Evolutionary conservation across 352 stramenopile species (phyloP), one percentile per base, ranked within the genome.

Genomic region (Pythium coloratum): DNA sequence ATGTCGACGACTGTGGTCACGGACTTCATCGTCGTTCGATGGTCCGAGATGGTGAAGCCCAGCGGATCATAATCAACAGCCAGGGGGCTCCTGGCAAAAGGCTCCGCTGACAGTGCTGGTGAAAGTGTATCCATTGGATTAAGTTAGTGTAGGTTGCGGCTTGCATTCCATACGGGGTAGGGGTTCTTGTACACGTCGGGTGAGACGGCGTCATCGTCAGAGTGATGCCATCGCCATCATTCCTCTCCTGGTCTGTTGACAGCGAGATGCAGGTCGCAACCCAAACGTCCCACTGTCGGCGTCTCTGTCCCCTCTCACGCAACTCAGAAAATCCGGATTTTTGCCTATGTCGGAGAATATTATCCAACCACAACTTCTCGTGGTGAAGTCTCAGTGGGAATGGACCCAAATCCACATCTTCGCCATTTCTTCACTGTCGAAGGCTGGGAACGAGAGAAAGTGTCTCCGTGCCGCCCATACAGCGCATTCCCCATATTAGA

Each of bases 291-390:
- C 59, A 66, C 59, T 58, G 33, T 53, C 30, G 59, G 12, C 46
- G 34, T 58, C 36, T 66, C 55, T 66, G 59, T 66, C 49, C 16
- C 26, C 20, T 32, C 16, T 14, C 46, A 30, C 59, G 59, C 59
- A 66, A 66, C 59, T 66, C 53, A 44, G 50, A 46, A 59, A 32
- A 59, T 59, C 53, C 14, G 13, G 12, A 46, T 59, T 44, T 59
- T 46, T 5, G 20, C 7, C 8, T 26, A 34, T 38, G 20, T 34
- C 8, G 49, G 28, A 38, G 26, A 16, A 44, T 44, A 16, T 44
- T 44, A 44, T 44, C 9, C 33, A 38, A 38, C 20, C 0, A 24
- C 20, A 24, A 24, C 20, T 24, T 24, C 20, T 24, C 20, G 20
- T 24, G 20, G 20, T 24, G 20, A 24, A 24, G 20, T 24, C 20